Evolutionary conservation across 2,329 filamentous ascomycete species (phyloP), one percentile per base, ranked within the genome.

Genomic region (Trichoderma atrobrunneum): DNA sequence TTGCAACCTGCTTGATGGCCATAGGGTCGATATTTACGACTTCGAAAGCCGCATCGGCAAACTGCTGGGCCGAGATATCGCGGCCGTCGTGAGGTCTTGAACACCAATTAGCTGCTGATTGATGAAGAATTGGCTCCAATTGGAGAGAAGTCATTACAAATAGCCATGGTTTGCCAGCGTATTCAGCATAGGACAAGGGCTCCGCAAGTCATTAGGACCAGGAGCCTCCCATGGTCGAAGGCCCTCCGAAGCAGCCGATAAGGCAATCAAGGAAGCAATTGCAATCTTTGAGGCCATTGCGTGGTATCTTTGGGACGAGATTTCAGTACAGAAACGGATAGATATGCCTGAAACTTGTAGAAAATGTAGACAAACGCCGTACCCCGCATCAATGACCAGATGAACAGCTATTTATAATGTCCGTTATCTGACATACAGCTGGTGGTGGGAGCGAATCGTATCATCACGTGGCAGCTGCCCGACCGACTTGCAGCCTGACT

Each of bases 141-240:
- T 36, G 59, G 28, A 56, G 28, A 30, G 28, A 21, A 3, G 11
- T 43, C 32, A 71, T 5, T 73, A 73, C 72, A 77, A 56, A 63
- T 76, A 76, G 60, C 75, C 75, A 71, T 76, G 76, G 57, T 76
- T 74, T 36, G 76, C 76, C 36, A 77, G 73, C 2, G 75, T 74
- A 71, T 77, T 77, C 18, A 76, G 69, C 75, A 77, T 76, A 12
- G 75, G 76, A 68, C 76, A 77, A 7, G 76, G 75, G 10, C 71
- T 64, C 12, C 75, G 73, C 54, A 73, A 73, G 54, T 74, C 72
- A 16, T 64, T 59, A 4, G 73, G 70, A 12, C 72, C 71, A 28
- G 72, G 66, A 8, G 70, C 62, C 16, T 66, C 68, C 68, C 72
- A 74, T 26, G 73, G 73, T 18, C 67, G 61, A 5, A 74, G 18